phyloP scores from a whole-genome alignment of 164 flowering plant genomes.

The Cinnamomum micranthum region DNA sequence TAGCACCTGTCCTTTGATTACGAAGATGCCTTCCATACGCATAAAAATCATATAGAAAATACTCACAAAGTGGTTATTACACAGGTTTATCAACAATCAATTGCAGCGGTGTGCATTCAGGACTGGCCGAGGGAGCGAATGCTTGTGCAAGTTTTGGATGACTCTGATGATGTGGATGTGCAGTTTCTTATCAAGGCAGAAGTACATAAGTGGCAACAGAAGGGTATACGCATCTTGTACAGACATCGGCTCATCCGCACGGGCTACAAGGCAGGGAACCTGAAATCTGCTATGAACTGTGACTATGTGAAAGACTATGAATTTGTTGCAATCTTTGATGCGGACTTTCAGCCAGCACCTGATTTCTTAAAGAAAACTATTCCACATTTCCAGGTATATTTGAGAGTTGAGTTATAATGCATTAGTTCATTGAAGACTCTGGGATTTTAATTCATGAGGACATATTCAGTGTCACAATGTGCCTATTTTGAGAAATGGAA shows the following conservation, averaged over 20 bases:
- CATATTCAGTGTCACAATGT: no score
- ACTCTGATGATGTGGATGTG: conserved; percentile 76
- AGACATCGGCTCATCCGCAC: conserved; percentile 89
- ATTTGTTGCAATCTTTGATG: conserved; percentile 96
- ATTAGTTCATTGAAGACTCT: no score
- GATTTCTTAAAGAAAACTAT: conserved; percentile 92
- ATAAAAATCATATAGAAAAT: not conserved
- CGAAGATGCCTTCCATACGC: no score
- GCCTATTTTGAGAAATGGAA: no score
- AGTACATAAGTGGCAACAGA: conserved; percentile 89
- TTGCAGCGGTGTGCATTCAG: conserved; percentile 74
- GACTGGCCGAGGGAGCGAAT: conserved; percentile 96
- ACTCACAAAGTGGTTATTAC: conserved; percentile 6
- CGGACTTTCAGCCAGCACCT: conserved; percentile 93
- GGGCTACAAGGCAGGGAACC: conserved; percentile 97
- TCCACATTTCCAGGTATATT: conserved; percentile 84
- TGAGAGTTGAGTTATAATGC: no score
- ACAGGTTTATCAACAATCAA: conserved; percentile 94
- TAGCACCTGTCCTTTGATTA: not conserved
- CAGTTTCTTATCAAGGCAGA: conserved; percentile 83
- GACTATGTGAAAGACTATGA: conserved; percentile 94
- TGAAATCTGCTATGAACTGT: conserved; percentile 92
- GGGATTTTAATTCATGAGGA: no score
- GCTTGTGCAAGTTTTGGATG: conserved; percentile 91
- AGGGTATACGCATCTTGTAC: conserved; percentile 77